Conservation (phyloP, 2,329 filamentous ascomycete genomes). For the Rosellinia necatrix region DNA sequence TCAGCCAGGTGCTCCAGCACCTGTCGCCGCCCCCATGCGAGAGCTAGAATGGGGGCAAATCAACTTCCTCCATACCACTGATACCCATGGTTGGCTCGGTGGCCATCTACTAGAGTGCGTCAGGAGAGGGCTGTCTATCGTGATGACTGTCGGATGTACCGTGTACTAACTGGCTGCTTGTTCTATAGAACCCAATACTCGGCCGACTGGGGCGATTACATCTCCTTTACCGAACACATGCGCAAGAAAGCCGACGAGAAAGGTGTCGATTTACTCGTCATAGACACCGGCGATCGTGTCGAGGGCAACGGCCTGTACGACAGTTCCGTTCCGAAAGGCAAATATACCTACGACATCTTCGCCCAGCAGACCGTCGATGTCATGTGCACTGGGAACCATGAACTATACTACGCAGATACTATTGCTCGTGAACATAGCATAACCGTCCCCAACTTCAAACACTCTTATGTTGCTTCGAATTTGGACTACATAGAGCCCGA, state of each 20-base stretch:
- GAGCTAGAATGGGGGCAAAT: constrained; percentile 89
- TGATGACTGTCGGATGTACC: neutral
- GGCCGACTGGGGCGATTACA: constrained; percentile 97
- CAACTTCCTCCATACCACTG: constrained; percentile 96
- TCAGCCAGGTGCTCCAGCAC: constrained; percentile 80
- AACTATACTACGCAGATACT: constrained; percentile 83
- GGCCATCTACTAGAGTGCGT: constrained; percentile 88
- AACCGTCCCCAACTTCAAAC: constrained; percentile 82
- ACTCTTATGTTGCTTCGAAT: constrained; percentile 87
- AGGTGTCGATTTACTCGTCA: constrained; percentile 83
- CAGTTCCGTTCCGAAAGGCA: constrained; percentile 82
- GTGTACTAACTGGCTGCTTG: neutral
- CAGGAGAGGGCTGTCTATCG: neutral
- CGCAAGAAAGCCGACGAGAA: constrained; percentile 75
- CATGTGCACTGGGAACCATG: constrained; percentile 89
- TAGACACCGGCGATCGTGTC: constrained; percentile 92
- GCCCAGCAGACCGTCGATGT: constrained; percentile 82
- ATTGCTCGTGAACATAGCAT: constrained; percentile 77
- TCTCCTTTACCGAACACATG: constrained; percentile 88
- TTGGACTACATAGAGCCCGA: constrained; percentile 81
- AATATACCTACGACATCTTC: constrained; percentile 87
- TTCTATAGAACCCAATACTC: constrained; percentile 78
- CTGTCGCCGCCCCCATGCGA: constrained; percentile 80
- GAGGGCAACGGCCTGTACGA: constrained; percentile 97
- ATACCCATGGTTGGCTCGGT: constrained; percentile 94